phyloP scores from a whole-genome alignment of 1,284 basidiomycete species.

The Tausonia pullulans region DNA sequence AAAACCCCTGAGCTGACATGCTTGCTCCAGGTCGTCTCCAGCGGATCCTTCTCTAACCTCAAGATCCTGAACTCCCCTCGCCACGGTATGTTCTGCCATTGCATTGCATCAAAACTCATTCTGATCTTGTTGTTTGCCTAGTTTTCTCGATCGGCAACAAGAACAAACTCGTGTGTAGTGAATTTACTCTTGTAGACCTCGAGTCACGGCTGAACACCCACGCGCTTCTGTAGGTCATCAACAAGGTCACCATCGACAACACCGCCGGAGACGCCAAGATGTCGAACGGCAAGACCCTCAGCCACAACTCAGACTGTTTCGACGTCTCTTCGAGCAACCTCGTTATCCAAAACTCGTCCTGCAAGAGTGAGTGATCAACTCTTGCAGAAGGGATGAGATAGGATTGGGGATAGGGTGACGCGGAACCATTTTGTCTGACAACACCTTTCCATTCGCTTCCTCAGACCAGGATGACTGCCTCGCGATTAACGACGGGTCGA shows the following conservation, averaged over 20 bases:
- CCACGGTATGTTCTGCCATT: background rate
- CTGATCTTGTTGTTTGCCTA: background rate
- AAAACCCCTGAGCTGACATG: too few species aligned
- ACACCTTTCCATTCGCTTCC: background rate
- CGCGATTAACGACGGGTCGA: conserved; percentile 4
- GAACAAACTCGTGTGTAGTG: background rate
- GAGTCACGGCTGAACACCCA: background rate
- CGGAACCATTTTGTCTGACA: background rate
- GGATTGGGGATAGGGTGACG: too few species aligned
- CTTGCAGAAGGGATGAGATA: too few species aligned
- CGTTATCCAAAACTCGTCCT: conserved; percentile 10
- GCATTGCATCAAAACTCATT: too few species aligned
- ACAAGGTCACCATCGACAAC: conserved; percentile 13
- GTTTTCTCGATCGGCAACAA: background rate
- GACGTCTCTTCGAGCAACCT: conserved; percentile 11
- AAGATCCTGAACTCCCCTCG: conserved; percentile 12
- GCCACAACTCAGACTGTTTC: conserved; percentile 17
- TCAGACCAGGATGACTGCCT: conserved; percentile 9
- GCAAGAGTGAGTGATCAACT: background rate
- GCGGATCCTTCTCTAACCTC: conserved; percentile 15
- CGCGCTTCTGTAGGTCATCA: conserved; percentile 3
- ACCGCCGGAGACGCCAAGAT: background rate
- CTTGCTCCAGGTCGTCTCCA: conserved; percentile 11
- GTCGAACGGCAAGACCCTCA: background rate
- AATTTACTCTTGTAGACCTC: background rate